Conservation (phyloP, 2,329 filamentous ascomycete species). For the Tolypocladium album region DNA sequence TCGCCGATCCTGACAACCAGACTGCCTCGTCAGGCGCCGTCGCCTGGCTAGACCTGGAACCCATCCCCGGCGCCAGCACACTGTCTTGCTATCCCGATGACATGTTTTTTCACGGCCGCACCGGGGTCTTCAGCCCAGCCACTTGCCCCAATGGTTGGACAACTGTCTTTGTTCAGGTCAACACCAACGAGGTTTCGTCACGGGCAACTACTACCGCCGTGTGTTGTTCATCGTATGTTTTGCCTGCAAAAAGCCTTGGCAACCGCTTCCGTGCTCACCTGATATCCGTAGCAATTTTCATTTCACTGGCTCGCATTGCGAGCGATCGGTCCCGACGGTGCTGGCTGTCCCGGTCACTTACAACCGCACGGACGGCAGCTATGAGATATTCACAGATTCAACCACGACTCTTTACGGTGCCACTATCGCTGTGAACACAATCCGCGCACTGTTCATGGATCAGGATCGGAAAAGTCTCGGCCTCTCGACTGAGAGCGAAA, state of each 20-base stretch:
- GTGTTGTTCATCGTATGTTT: slow-evolving; percentile 29
- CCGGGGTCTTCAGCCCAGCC: slow-evolving; percentile 28
- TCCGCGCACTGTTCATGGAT: slow-evolving; percentile 26
- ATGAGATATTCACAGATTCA: slow-evolving; percentile 21
- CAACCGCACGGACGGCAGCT: slow-evolving; percentile 22
- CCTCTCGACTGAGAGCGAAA: slow-evolving; percentile 20
- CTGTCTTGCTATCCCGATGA: slow-evolving; percentile 28
- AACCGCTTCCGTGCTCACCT: slow-evolving; percentile 3
- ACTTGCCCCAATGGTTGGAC: slow-evolving; percentile 29
- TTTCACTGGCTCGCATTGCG: slow-evolving; percentile 21
- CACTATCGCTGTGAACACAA: slow-evolving; percentile 24
- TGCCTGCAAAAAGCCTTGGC: background rate
- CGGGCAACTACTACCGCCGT: slow-evolving; percentile 26
- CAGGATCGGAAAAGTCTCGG: slow-evolving; percentile 22
- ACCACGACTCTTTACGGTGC: slow-evolving; percentile 26
- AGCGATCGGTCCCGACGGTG: slow-evolving; percentile 22
- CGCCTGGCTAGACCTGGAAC: slow-evolving; percentile 26
- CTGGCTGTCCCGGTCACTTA: slow-evolving; percentile 25
- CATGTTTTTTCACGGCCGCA: slow-evolving; percentile 25
- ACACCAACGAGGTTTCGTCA: slow-evolving; percentile 14
- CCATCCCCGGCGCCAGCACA: slow-evolving; percentile 22
- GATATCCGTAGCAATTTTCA: slow-evolving; percentile 20
- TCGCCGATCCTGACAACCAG: slow-evolving; percentile 14
- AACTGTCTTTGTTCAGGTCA: slow-evolving; percentile 21
- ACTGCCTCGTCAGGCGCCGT: slow-evolving; percentile 16